Evolutionary conservation across 2,329 filamentous ascomycete genomes (phyloP).

Genomic region (Metarhizium brunneum): DNA sequence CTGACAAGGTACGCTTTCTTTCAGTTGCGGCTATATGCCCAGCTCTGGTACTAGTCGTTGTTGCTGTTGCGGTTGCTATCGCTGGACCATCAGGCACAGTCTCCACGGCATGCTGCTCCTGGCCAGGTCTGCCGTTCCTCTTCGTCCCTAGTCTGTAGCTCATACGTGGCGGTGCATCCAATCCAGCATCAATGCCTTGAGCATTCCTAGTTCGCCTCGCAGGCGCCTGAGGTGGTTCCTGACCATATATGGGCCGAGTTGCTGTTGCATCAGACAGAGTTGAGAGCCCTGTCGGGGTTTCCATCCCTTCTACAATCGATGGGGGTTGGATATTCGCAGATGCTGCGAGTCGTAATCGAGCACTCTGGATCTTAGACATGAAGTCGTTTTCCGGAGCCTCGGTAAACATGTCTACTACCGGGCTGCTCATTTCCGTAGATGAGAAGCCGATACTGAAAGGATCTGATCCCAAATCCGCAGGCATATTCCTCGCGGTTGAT

Average conservation of each 20-base stretch:
- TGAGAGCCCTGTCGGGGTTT: slow-evolving; percentile 43
- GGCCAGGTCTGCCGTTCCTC: slow-evolving; percentile 25
- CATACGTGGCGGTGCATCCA: slow-evolving; percentile 56
- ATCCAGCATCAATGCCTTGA: slow-evolving; percentile 39
- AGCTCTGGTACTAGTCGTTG: slow-evolving; percentile 22
- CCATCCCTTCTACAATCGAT: slow-evolving; percentile 42
- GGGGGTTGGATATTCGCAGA: slow-evolving; percentile 27
- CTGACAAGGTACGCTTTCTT: slow-evolving; percentile 87
- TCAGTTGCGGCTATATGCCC: slow-evolving; percentile 41
- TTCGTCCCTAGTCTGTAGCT: slow-evolving; percentile 44
- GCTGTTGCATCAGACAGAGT: slow-evolving; percentile 12
- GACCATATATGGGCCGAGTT: slow-evolving; percentile 15
- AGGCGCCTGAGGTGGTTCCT: slow-evolving; percentile 44
- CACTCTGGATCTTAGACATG: slow-evolving; percentile 45
- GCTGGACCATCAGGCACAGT: slow-evolving; percentile 31
- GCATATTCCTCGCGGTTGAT: slow-evolving; percentile 26
- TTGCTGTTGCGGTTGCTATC: slow-evolving; percentile 25
- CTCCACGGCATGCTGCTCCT: slow-evolving; percentile 25
- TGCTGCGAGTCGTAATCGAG: slow-evolving; percentile 35
- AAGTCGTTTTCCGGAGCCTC: slow-evolving; percentile 44
- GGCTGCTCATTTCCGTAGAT: slow-evolving; percentile 30
- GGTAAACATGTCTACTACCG: slow-evolving; percentile 28
- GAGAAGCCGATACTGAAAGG: slow-evolving; percentile 42
- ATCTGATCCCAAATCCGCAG: slow-evolving; percentile 31
- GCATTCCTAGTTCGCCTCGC: slow-evolving; percentile 43